Evolutionary conservation across 2,329 filamentous ascomycete species (phyloP).

Genomic region (Aspergillus ochraceoroseus): DNA sequence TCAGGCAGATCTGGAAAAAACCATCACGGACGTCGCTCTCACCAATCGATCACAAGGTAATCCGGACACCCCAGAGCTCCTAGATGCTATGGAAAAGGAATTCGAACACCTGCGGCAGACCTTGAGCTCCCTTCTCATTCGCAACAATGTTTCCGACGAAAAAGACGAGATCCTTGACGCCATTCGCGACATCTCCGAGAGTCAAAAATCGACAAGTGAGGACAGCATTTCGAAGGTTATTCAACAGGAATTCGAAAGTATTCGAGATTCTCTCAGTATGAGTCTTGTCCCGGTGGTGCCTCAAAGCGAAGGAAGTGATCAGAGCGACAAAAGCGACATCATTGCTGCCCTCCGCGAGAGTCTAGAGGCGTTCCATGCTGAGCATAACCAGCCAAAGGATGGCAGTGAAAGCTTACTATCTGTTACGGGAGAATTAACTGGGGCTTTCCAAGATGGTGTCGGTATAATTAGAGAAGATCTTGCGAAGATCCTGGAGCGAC

Average conservation of each 20-base stretch:
- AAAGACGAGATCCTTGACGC: constrained; percentile 60
- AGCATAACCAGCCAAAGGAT: constrained; percentile 51
- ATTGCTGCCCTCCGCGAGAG: constrained; percentile 49
- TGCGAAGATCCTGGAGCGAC: constrained; percentile 68
- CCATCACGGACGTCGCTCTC: constrained; percentile 44
- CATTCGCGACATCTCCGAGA: constrained; percentile 48
- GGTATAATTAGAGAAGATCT: constrained; percentile 72
- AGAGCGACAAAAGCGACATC: constrained; percentile 57
- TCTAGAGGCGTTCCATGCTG: constrained; percentile 45
- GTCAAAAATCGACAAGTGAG: constrained; percentile 26
- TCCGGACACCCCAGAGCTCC: constrained; percentile 62
- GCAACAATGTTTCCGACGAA: constrained; percentile 51
- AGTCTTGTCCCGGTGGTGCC: constrained; percentile 32
- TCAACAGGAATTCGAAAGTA: constrained; percentile 57
- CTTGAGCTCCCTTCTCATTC: constrained; percentile 65
- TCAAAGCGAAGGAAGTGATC: too few relatives aligned
- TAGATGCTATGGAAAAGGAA: constrained; percentile 72
- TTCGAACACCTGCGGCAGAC: constrained; percentile 76
- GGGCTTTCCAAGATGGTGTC: constrained; percentile 64
- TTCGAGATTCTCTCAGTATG: constrained; percentile 49
- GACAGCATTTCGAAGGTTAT: constrained; percentile 43
- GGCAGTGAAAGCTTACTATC: constrained; percentile 52
- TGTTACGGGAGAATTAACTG: constrained; percentile 55
- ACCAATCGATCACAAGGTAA: constrained; percentile 29
- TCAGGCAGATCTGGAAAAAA: constrained; percentile 54